Conservation (phyloP, 1,284 basidiomycete species). For the Irpex rosettiformis region DNA sequence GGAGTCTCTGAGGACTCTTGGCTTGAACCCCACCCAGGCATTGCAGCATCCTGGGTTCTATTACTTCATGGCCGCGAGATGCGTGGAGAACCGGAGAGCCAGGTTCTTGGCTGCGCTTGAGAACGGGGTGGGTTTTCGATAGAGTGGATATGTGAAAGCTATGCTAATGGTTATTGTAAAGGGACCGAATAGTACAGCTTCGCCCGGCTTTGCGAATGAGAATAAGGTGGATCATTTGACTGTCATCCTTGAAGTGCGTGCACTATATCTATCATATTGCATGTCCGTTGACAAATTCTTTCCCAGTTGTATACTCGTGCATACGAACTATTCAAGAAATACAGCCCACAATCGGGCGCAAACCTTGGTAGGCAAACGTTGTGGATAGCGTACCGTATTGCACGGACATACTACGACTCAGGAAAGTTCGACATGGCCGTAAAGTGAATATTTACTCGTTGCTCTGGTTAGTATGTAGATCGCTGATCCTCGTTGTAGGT, state of each 20-base stretch:
- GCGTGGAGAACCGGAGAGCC: conserved; percentile 71
- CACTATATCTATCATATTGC: neutral
- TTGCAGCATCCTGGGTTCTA: conserved; percentile 90
- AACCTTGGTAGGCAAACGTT: conserved; percentile 73
- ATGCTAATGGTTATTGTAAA: neutral
- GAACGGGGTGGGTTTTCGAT: conserved; percentile 46
- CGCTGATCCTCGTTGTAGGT: conserved; percentile 42
- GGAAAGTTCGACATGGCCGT: conserved; percentile 83
- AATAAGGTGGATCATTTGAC: conserved; percentile 85
- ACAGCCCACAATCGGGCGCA: conserved; percentile 41
- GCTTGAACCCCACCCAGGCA: conserved; percentile 67
- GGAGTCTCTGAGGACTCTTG: conserved; percentile 51
- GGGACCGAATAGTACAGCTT: conserved; percentile 20
- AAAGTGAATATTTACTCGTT: conserved; percentile 42
- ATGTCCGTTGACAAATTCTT: no score
- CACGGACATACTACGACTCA: conserved; percentile 74
- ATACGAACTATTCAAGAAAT: conserved; percentile 85
- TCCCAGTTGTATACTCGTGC: conserved; percentile 83
- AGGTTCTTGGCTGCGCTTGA: conserved; percentile 61
- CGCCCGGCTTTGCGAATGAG: conserved; percentile 77
- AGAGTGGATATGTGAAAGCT: neutral
- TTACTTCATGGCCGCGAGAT: conserved; percentile 84
- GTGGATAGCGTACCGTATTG: conserved; percentile 84
- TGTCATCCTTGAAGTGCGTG: conserved; percentile 73
- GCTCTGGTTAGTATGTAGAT: neutral